Evolutionary conservation across 2,329 filamentous ascomycete genomes (phyloP).

Genomic region (Monosporascus sp.): DNA sequence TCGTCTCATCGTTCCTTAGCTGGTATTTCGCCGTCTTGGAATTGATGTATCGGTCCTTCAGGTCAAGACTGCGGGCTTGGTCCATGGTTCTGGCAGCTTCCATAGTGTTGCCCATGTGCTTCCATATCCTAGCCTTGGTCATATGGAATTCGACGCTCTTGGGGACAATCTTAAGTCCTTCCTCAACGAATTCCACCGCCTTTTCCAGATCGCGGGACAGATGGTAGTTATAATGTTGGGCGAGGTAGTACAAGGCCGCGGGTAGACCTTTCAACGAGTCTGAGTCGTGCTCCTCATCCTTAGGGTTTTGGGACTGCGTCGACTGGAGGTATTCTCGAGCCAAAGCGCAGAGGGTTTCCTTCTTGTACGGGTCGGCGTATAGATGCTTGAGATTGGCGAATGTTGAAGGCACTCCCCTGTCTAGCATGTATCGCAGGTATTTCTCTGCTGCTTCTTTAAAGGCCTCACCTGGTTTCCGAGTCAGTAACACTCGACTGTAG

Average conservation of each 20-base stretch:
- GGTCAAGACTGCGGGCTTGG: constrained; percentile 75
- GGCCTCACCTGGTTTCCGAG: constrained; percentile 53
- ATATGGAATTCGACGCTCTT: constrained; percentile 87
- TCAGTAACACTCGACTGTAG: not conserved
- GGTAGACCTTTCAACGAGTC: constrained; percentile 58
- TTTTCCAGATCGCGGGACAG: constrained; percentile 78
- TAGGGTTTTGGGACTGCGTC: constrained; percentile 33
- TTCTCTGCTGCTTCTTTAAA: constrained; percentile 72
- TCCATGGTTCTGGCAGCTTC: constrained; percentile 88
- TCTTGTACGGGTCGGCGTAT: constrained; percentile 74
- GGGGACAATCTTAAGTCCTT: constrained; percentile 72
- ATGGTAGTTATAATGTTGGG: constrained; percentile 94
- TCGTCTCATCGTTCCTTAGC: constrained; percentile 84
- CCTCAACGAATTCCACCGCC: constrained; percentile 76
- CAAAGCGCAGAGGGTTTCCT: constrained; percentile 66
- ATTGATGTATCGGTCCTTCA: constrained; percentile 95
- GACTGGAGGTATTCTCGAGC: constrained; percentile 72
- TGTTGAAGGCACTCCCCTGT: constrained; percentile 89
- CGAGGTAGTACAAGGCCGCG: constrained; percentile 85
- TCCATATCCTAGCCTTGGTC: constrained; percentile 92
- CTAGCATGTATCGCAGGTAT: constrained; percentile 80
- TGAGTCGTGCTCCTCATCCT: constrained; percentile 41
- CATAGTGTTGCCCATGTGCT: constrained; percentile 74
- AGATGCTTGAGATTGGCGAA: constrained; percentile 96
- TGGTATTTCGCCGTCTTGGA: constrained; percentile 97